phyloP scores from a whole-genome alignment of 1,139 yeast genomes.

The Oligophagozyma castellii region DNA sequence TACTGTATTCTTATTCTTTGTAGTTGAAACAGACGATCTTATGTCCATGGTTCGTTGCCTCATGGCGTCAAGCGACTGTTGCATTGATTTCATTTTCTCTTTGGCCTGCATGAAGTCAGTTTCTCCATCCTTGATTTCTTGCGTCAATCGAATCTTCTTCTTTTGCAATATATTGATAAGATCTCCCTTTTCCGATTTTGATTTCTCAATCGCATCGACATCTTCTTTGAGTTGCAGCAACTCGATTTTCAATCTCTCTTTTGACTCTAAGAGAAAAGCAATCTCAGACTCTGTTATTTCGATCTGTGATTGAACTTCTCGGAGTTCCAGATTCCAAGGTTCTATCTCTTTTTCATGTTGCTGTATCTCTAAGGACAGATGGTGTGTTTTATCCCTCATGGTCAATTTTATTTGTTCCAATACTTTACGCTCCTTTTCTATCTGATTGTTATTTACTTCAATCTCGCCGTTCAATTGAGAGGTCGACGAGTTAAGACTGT shows the following conservation, averaged over 20 bases:
- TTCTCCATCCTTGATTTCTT: slow-evolving; percentile 33
- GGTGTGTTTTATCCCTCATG: slow-evolving; percentile 48
- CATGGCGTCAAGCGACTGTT: slow-evolving; percentile 36
- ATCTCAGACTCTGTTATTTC: slow-evolving; percentile 54
- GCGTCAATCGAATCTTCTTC: slow-evolving; percentile 35
- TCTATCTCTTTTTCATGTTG: slow-evolving; percentile 58
- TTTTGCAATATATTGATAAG: slow-evolving; percentile 30
- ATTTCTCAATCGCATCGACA: slow-evolving; percentile 35
- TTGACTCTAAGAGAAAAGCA: slow-evolving; percentile 38
- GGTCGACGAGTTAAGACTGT: slow-evolving; percentile 33
- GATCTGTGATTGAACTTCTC: slow-evolving; percentile 51
- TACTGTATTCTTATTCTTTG: slow-evolving; percentile 62
- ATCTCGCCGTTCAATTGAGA: slow-evolving; percentile 28
- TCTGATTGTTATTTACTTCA: slow-evolving; percentile 31
- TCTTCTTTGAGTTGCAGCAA: slow-evolving; percentile 35
- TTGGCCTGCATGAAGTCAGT: slow-evolving; percentile 41
- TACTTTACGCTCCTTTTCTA: slow-evolving; percentile 39
- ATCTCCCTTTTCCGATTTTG: slow-evolving; percentile 40
- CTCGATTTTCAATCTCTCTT: slow-evolving; percentile 28
- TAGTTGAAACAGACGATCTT: slow-evolving; percentile 37
- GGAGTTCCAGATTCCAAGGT: slow-evolving; percentile 71
- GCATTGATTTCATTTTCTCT: slow-evolving; percentile 36
- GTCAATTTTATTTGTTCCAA: slow-evolving; percentile 52
- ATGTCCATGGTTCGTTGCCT: slow-evolving; percentile 62
- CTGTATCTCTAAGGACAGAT: slow-evolving; percentile 14